Evolutionary conservation across 352 stramenopile genomes (phyloP), one percentile per base, ranked within the genome.

Genomic region (Albugo laibachii): DNA sequence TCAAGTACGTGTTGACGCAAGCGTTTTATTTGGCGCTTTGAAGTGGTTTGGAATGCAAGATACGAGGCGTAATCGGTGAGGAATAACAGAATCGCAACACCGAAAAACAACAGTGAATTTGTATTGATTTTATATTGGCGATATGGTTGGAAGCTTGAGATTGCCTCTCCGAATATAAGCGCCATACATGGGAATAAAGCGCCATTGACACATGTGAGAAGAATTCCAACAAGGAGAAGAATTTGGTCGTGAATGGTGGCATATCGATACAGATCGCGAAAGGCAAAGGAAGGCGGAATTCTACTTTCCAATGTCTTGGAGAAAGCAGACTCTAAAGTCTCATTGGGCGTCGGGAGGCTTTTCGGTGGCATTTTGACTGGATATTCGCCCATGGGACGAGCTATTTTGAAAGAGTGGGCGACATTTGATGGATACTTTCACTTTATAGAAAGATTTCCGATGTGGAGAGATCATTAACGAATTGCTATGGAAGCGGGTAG

Each of bases 181-280:
- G 61, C 61, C 61, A 69, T 66, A 20, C 57, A 69, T 19, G 61
- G 58, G 48, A 62, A 61, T 0, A 62, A 48, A 16, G 52, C 57
- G 11, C 61, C 61, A 39, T 69, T 69, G 36, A 58, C 53, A 5
- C 27, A 36, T 12, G 58, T 57, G 46, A 58, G 54, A 13, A 62
- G 2, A 8, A 66, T 6, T 0, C 61, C 61, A 14, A 62, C 19
- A 27, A 46, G 44, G 12, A 69, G 41, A 34, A 50, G 37, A 15
- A 58, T 18, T 19, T 49, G 52, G 44, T 69, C 61, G 5, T 52
- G 45, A 1, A 52, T 18, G 20, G 59, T 71, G 11, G 62, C 62
- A 45, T 52, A 71, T 12, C 62, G 58, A 20, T 71, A 71, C 37
- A 71, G 44, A 11, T 63, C 21, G 2, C 24, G 3, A 8, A 31